These are phyloP conservation scores for Neofusicoccum parvum DNA, from an alignment of 2,329 filamentous ascomycete species.

Conservation along the genomic window DNA sequence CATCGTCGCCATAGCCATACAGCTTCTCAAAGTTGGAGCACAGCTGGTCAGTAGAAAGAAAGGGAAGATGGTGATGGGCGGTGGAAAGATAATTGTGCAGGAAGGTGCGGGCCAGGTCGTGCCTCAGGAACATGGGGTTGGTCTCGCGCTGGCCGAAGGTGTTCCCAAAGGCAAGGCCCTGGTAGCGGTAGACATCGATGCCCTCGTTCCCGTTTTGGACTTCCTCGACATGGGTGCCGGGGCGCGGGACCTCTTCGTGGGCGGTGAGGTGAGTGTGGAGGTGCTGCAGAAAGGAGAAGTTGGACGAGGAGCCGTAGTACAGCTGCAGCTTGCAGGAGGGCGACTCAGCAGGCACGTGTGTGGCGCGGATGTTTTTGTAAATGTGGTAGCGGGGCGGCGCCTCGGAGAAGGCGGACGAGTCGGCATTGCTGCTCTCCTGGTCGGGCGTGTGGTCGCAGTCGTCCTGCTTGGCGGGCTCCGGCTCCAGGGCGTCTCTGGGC, in stretches of 20 bases:
- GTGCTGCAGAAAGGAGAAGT: slow-evolving; percentile 21
- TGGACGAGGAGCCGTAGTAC: slow-evolving; percentile 23
- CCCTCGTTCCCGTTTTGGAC: slow-evolving; percentile 21
- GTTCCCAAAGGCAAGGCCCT: slow-evolving; percentile 22
- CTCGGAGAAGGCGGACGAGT: slow-evolving; percentile 12
- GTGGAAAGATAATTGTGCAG: slow-evolving; percentile 19
- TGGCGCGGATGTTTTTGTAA: slow-evolving; percentile 21
- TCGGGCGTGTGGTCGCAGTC: background rate
- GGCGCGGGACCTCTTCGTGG: slow-evolving; percentile 12
- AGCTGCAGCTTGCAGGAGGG: slow-evolving; percentile 21
- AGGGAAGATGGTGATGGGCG: slow-evolving; percentile 7
- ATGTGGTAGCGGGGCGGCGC: slow-evolving; percentile 22
- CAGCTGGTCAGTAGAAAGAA: slow-evolving; percentile 13
- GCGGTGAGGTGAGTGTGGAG: slow-evolving; percentile 20
- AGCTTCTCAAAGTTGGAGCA: slow-evolving; percentile 16
- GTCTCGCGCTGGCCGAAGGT: slow-evolving; percentile 14
- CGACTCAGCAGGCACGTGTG: slow-evolving; percentile 13
- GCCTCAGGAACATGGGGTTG: slow-evolving; percentile 14
- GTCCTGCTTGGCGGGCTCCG: background rate
- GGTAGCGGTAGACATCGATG: slow-evolving; percentile 21
- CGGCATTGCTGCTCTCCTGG: slow-evolving; percentile 14
- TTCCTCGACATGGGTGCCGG: slow-evolving; percentile 6
- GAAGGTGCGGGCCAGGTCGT: slow-evolving; percentile 16
- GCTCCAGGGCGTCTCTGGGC: background rate
- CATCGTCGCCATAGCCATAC: slow-evolving; percentile 16